Conservation (phyloP, 2,329 filamentous ascomycete species). For the Fusarium buxicola region DNA sequence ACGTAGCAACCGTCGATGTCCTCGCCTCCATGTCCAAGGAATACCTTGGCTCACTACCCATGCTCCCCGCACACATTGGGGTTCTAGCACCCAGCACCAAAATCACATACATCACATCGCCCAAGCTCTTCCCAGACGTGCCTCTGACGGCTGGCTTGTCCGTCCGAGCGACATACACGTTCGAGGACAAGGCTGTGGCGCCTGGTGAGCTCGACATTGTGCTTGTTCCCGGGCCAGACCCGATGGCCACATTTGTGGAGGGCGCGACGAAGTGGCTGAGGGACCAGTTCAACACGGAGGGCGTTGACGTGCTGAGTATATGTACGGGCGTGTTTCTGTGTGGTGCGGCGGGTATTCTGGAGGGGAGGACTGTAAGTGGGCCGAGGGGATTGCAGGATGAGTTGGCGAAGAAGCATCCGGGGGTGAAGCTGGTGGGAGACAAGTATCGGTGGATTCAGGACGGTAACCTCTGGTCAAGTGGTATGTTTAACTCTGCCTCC, state of each 20-base stretch:
- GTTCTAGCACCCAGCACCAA: slow-evolving; percentile 57
- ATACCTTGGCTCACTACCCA: slow-evolving; percentile 53
- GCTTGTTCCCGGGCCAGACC: slow-evolving; percentile 63
- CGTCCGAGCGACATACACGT: slow-evolving; percentile 57
- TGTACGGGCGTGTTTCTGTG: slow-evolving; percentile 64
- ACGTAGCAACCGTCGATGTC: slow-evolving; percentile 63
- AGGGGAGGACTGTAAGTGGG: slow-evolving; percentile 60
- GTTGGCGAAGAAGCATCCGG: slow-evolving; percentile 53
- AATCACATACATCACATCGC: slow-evolving; percentile 61
- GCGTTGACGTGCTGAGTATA: slow-evolving; percentile 62
- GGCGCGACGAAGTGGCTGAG: slow-evolving; percentile 57
- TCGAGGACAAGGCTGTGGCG: slow-evolving; percentile 58
- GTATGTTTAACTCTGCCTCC: slow-evolving; percentile 49
- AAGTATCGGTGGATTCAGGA: slow-evolving; percentile 63
- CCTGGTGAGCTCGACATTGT: slow-evolving; percentile 64
- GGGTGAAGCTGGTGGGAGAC: slow-evolving; percentile 57
- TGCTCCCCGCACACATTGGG: slow-evolving; percentile 52
- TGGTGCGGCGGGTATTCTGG: slow-evolving; percentile 60
- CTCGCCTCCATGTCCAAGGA: slow-evolving; percentile 59
- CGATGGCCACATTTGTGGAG: slow-evolving; percentile 47
- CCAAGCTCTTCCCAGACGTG: slow-evolving; percentile 52
- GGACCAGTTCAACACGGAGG: slow-evolving; percentile 52
- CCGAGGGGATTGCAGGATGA: slow-evolving; percentile 58
- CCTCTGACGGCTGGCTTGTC: slow-evolving; percentile 55
- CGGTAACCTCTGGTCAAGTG: slow-evolving; percentile 66